Evolutionary conservation across 1,284 basidiomycete genomes (phyloP), one percentile per base, ranked within the genome.

Genomic region (Marasmius oreades): DNA sequence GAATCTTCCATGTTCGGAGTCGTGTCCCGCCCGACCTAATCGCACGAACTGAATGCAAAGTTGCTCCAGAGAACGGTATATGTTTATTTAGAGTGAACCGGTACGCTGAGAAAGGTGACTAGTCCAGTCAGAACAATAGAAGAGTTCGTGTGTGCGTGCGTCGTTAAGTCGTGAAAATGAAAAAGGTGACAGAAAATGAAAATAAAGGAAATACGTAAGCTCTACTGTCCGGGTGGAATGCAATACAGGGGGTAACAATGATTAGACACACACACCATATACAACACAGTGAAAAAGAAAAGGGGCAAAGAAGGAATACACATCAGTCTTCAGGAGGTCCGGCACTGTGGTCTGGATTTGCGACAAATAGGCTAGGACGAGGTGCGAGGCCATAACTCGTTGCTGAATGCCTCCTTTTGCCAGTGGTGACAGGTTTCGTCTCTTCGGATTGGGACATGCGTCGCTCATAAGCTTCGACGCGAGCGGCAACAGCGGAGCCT

Each of bases 301-400:
- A 34, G 4, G 37, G 22, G 52, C 18, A 55, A 43, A 44, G 39
- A 53, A 39, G 52, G 36, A 31, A 34, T 34, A 48, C 20, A 45
- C 64, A 59, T 34, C 69, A 71, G 55, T 70, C 69, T 16, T 58
- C 64, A 22, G 73, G 73, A 23, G 62, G 59, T 31, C 52, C 59
- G 10, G 54, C 61, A 55, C 66, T 59, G 53, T 71, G 69, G 63
- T 86, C 83, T 20, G 84, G 84, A 69, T 86, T 86, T 37, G 82
- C 82, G 51, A 87, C 73, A 62, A 80, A 86, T 18, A 86, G 72
- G 58, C 77, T 79, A 12, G 78, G 71, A 60, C 78, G 74, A 36
- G 80, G 82, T 33, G 77, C 80, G 36, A 86, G 73, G 14, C 82
- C 81, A 66, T 85, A 85, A 53, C 77, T 71, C 18, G 78, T 68